Percentiles rank a stretch among this genome's conserved stretches.
Evolutionary conservation across 192 early-diverging fungal genomes (phyloP).

Genomic region (Helicostylum pulchrum): DNA sequence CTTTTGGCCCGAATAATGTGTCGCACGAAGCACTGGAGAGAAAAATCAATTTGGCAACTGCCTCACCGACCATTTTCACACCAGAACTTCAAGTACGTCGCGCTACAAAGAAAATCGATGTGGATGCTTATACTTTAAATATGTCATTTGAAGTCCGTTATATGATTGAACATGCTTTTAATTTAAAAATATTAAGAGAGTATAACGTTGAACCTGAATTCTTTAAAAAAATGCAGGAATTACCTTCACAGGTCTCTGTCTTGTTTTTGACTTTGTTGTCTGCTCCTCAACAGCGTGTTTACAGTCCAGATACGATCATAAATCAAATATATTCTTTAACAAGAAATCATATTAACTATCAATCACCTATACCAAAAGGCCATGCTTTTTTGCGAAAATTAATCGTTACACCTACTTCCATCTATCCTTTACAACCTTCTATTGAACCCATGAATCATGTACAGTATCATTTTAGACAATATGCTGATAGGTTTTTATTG

Average conservation of each 20-base stretch:
- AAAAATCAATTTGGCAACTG: neutral
- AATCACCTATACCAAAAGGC: constrained; percentile 27
- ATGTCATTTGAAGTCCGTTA: constrained; percentile 40
- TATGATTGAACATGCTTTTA: constrained; percentile 39
- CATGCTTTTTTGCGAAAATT: constrained; percentile 45
- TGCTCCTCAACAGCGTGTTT: constrained; percentile 25
- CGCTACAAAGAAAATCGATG: neutral
- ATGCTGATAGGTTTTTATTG: constrained; percentile 57
- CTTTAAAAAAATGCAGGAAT: neutral
- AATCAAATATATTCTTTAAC: constrained; percentile 5
- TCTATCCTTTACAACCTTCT: constrained; percentile 57
- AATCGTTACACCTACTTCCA: constrained; percentile 60
- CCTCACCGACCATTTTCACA: neutral
- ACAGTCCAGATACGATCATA: constrained; percentile 28
- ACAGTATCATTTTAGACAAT: constrained; percentile 46
- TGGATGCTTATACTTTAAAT: neutral
- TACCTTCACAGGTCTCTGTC: neutral
- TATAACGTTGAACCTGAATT: constrained; percentile 39
- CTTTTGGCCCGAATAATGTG: neutral
- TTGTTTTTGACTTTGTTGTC: constrained; percentile 29
- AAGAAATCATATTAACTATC: constrained; percentile 2
- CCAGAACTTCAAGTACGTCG: neutral
- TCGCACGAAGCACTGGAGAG: neutral
- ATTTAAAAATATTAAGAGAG: constrained; percentile 35
- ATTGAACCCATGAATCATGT: constrained; percentile 64